These are phyloP conservation scores for Mycocentrospora acerina DNA, from an alignment of 2,329 filamentous ascomycete species.

Conservation along the genomic window DNA sequence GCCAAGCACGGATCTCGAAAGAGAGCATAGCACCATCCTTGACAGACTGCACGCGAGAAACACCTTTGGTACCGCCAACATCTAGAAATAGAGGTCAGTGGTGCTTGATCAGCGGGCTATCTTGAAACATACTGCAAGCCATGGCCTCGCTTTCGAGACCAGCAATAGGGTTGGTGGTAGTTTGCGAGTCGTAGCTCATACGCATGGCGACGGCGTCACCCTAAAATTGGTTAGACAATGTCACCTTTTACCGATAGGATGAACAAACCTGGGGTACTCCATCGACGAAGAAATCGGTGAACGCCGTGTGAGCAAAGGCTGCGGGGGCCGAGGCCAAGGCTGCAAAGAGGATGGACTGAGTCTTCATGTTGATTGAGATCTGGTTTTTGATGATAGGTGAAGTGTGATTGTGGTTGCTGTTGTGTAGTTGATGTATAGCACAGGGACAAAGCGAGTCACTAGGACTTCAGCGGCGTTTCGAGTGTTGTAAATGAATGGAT, in stretches of 20 bases:
- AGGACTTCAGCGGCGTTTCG: constrained; percentile 24
- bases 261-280: constrained; percentile 31
- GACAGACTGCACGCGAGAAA: constrained; percentile 50
- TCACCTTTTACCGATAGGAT: background rate
- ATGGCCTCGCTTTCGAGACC: constrained; percentile 62
- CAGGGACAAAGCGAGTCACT: constrained; percentile 33
- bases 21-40: constrained; percentile 59
- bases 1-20: constrained; percentile 66
- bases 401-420: constrained; percentile 8
- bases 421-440: constrained; percentile 23
- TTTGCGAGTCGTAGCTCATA: constrained; percentile 58
- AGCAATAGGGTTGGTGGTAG: constrained; percentile 59
- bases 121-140: constrained; percentile 63
- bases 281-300: constrained; percentile 39
- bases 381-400: constrained; percentile 4
- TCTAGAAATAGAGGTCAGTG: constrained; percentile 37
- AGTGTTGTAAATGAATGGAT: constrained; percentile 30
- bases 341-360: constrained; percentile 33
- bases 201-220: constrained; percentile 73
- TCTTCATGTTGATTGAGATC: constrained; percentile 33
- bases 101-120: background rate
- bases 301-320: constrained; percentile 40
- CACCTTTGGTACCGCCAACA: constrained; percentile 51
- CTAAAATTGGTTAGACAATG: constrained; percentile 41
- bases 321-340: constrained; percentile 36